phyloP scores from a whole-genome alignment of 768 basidiomycete genomes.

The Pleurotus cornucopiae region DNA sequence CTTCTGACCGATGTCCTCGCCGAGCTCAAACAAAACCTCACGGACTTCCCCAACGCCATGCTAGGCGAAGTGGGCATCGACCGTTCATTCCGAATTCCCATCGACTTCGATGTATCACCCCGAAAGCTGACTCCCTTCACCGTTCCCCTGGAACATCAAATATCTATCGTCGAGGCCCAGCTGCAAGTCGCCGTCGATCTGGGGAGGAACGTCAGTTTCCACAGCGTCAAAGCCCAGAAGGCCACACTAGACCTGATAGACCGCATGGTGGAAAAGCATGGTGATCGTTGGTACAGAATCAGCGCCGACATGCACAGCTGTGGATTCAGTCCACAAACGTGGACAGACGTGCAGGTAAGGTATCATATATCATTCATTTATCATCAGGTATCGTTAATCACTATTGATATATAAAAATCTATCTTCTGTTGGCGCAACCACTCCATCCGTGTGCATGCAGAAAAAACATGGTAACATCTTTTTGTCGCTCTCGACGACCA shows the following conservation, averaged over 20 bases:
- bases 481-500: conserved; percentile 82
- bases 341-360: conserved; percentile 70
- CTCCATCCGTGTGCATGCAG: conserved; percentile 28
- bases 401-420: too few species aligned
- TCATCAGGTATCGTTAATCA: background rate
- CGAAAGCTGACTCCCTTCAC: conserved; percentile 72
- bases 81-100: conserved; percentile 70
- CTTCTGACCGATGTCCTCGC: conserved; percentile 53
- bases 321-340: conserved; percentile 74
- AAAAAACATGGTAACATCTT: conserved; percentile 73
- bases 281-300: conserved; percentile 55
- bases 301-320: conserved; percentile 91
- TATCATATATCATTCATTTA: conserved; percentile 1
- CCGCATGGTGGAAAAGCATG: conserved; percentile 54
- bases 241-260: conserved; percentile 65
- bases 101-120: conserved; percentile 42
- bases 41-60: conserved; percentile 66
- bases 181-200: conserved; percentile 81
- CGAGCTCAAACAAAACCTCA: conserved; percentile 57
- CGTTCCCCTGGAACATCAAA: conserved; percentile 78
- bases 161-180: conserved; percentile 77
- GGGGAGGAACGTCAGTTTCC: conserved; percentile 75
- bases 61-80: conserved; percentile 95
- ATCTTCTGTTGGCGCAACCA: background rate
- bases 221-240: conserved; percentile 77